phyloP scores from a whole-genome alignment of 139 green algal species.

The Chlorella vulgaris region DNA sequence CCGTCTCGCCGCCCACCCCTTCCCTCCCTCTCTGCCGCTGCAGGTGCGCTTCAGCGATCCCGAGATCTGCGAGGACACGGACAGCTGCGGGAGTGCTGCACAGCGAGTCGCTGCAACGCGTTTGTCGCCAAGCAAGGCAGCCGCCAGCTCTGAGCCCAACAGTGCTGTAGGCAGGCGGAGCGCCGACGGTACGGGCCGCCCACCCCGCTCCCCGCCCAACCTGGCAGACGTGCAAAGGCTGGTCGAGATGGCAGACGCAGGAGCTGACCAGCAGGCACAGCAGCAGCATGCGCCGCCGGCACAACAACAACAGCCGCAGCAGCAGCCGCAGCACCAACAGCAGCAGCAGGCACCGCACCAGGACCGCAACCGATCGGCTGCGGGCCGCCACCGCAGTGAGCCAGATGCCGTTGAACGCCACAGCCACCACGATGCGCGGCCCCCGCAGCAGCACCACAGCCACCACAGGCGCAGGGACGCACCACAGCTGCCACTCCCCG shows the following conservation, averaged over 20 bases:
- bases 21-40: not conserved
- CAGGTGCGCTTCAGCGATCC: slow-evolving; percentile 30
- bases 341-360: not conserved
- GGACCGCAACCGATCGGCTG: no score
- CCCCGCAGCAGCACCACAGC: not conserved
- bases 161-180: no score
- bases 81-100: no score
- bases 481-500: not conserved
- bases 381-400: no score
- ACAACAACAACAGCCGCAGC: no score
- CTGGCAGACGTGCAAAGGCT: not conserved
- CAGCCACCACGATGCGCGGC: not conserved
- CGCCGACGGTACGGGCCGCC: not conserved
- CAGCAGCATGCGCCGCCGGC: no score
- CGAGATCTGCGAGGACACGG: not conserved
- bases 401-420: no score
- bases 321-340: not conserved
- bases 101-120: not conserved
- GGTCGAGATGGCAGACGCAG: not conserved
- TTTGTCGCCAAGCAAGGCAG: not conserved
- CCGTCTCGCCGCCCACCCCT: not conserved
- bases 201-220: not conserved
- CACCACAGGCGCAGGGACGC: not conserved
- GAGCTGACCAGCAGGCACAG: not conserved
- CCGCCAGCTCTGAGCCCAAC: not conserved